phyloP scores from a whole-genome alignment of 2,329 filamentous ascomycete species.

The Pyrenophora seminiperda region DNA sequence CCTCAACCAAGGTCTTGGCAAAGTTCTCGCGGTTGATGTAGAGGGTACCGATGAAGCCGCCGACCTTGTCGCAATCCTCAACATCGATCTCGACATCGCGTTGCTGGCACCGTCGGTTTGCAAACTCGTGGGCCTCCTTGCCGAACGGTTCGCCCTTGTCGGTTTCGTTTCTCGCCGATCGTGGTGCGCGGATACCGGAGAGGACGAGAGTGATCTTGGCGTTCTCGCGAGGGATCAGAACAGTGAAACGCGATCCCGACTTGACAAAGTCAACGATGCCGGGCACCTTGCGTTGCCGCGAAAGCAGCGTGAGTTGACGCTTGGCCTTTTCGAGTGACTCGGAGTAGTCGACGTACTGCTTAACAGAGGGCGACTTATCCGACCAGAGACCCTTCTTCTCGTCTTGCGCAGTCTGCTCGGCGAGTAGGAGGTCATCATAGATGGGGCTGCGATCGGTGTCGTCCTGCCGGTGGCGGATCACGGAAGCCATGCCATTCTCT shows the following conservation, averaged over 20 bases:
- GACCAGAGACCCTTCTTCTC: constrained; percentile 96
- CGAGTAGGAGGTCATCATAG: constrained; percentile 85
- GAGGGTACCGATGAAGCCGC: constrained; percentile 93
- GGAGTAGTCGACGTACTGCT: constrained; percentile 85
- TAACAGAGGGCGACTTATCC: constrained; percentile 80
- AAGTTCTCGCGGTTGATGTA: constrained; percentile 96
- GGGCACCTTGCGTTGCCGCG: constrained; percentile 89
- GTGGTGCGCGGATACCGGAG: constrained; percentile 87
- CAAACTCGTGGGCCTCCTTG: constrained; percentile 90
- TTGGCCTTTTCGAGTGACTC: constrained; percentile 95
- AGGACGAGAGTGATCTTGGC: constrained; percentile 95
- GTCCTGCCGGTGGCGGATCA: constrained; percentile 92
- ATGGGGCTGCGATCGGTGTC: constrained; percentile 92
- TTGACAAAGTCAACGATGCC: constrained; percentile 97
- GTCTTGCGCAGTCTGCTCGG: constrained; percentile 80
- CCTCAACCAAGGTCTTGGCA: constrained; percentile 88
- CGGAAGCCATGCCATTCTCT: constrained; percentile 90
- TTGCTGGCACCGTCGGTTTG: constrained; percentile 86
- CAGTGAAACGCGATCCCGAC: constrained; percentile 90
- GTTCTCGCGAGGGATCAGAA: constrained; percentile 89
- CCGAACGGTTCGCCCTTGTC: constrained; percentile 92
- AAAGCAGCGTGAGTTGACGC: constrained; percentile 84
- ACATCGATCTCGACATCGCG: constrained; percentile 96
- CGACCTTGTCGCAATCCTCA: constrained; percentile 92
- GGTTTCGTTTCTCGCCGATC: constrained; percentile 77